These are phyloP conservation scores for Fusarium sp. DNA, from an alignment of 2,329 filamentous ascomycete genomes.

Conservation along the genomic window DNA sequence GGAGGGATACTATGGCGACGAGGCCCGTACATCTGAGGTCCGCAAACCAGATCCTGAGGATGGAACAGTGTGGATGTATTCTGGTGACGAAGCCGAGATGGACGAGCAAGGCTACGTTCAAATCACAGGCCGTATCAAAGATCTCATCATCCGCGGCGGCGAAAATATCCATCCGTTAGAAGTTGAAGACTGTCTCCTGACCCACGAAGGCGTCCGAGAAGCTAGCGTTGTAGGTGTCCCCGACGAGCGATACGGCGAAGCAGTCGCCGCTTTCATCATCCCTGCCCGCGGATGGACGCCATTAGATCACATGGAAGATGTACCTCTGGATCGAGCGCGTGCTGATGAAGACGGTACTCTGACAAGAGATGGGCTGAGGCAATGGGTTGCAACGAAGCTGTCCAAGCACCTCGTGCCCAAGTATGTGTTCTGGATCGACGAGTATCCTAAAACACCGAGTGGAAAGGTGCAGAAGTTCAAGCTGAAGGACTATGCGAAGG, in stretches of 20 bases:
- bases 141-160: constrained; percentile 92
- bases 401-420: constrained; percentile 85
- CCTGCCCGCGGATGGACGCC: constrained; percentile 51
- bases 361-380: constrained; percentile 69
- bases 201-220: constrained; percentile 76
- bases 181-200: constrained; percentile 87
- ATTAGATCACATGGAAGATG: constrained; percentile 42
- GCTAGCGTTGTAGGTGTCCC: constrained; percentile 86
- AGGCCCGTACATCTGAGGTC: constrained; percentile 75
- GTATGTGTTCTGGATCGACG: constrained; percentile 86
- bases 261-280: constrained; percentile 86
- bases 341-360: constrained; percentile 53
- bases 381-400: constrained; percentile 78
- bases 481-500: constrained; percentile 73
- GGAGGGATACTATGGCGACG: constrained; percentile 90
- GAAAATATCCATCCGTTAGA: constrained; percentile 97
- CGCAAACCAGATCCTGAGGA: constrained; percentile 61
- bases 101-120: constrained; percentile 84
- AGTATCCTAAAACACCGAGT: constrained; percentile 94
- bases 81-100: constrained; percentile 91
- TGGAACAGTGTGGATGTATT: constrained; percentile 84
- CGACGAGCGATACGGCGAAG: constrained; percentile 86
- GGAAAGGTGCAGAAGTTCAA: constrained; percentile 98
- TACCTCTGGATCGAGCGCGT: constrained; percentile 19
- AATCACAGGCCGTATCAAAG: constrained; percentile 94